Percentiles rank a stretch among this genome's conserved stretches.
phyloP scores from a whole-genome alignment of 2,329 filamentous ascomycete species.

The Trichoderma sp. region DNA sequence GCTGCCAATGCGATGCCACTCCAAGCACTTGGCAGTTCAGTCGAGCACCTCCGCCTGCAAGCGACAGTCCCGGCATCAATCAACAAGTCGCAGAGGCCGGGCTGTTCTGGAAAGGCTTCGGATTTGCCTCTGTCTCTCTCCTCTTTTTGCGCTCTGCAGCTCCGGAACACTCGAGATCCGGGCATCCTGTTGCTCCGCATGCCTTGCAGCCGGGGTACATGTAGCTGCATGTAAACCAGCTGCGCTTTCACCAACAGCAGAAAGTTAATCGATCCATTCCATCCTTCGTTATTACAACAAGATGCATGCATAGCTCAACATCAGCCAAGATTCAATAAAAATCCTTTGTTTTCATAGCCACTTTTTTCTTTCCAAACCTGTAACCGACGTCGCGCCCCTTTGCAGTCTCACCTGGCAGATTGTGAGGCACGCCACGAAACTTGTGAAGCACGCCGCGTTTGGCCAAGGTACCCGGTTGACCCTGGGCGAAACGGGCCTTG shows the following conservation, averaged over 20 bases:
- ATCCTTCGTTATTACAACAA: no score
- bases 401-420: conserved; percentile 24
- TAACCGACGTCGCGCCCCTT: conserved; percentile 19
- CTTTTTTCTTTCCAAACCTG: background rate
- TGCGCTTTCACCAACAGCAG: background rate
- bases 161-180: background rate
- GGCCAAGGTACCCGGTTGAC: no score
- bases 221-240: no score
- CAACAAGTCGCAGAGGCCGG: background rate
- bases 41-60: background rate
- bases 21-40: no score
- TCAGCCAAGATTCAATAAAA: background rate
- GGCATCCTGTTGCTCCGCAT: conserved; percentile 13
- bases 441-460: conserved; percentile 21
- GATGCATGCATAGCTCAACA: no score
- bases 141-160: background rate
- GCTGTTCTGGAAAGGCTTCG: background rate
- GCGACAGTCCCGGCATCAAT: background rate
- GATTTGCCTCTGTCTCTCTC: background rate
- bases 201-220: background rate
- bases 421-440: conserved; percentile 15
- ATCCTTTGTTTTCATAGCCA: background rate
- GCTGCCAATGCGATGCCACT: conserved; percentile 15
- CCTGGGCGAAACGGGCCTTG: no score
- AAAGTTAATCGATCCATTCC: no score